Conservation (phyloP, 441 rosid species). For the Arabidopsis hybrid region DNA sequence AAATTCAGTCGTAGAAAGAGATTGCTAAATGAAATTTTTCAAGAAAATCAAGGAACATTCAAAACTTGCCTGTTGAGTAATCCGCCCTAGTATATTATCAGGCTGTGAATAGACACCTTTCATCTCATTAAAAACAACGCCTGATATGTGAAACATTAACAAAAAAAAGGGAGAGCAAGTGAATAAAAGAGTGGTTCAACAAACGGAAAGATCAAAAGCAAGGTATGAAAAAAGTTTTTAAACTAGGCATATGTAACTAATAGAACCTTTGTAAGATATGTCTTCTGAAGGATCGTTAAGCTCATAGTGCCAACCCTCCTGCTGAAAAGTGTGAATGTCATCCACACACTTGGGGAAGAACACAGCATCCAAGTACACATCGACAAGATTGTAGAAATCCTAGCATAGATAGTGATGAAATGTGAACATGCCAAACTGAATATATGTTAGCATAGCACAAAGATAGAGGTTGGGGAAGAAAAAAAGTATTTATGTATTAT, state of each 20-base stretch:
- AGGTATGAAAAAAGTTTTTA: neutral
- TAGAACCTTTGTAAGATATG: constrained; percentile 83
- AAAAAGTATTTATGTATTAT: constrained; percentile 4
- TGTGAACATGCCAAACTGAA: constrained; percentile 24
- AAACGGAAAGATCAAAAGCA: neutral
- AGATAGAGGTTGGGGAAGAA: neutral
- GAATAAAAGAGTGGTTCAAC: neutral
- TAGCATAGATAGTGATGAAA: constrained; percentile 45
- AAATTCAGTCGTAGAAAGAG: constrained; percentile 3
- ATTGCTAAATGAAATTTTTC: neutral
- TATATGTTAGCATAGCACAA: neutral
- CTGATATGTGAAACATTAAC: constrained; percentile 51
- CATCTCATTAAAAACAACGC: constrained; percentile 99
- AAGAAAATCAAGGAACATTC: constrained; percentile 1
- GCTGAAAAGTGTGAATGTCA: constrained; percentile 91
- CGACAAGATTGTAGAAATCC: constrained; percentile 95
- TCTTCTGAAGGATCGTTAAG: constrained; percentile 87
- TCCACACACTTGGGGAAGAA: constrained; percentile 96
- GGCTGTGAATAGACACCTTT: constrained; percentile 99
- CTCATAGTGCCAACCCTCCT: constrained; percentile 99
- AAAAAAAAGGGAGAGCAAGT: constrained; percentile 13
- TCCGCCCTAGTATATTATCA: constrained; percentile 84
- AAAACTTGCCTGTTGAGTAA: constrained; percentile 75
- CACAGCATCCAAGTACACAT: constrained; percentile 94
- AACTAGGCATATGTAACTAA: neutral